A percentile compares a stretch with the other conserved stretches of the same genome.
Evolutionary conservation across 2,329 filamentous ascomycete genomes (phyloP).

Genomic region (Fusarium temperatum): DNA sequence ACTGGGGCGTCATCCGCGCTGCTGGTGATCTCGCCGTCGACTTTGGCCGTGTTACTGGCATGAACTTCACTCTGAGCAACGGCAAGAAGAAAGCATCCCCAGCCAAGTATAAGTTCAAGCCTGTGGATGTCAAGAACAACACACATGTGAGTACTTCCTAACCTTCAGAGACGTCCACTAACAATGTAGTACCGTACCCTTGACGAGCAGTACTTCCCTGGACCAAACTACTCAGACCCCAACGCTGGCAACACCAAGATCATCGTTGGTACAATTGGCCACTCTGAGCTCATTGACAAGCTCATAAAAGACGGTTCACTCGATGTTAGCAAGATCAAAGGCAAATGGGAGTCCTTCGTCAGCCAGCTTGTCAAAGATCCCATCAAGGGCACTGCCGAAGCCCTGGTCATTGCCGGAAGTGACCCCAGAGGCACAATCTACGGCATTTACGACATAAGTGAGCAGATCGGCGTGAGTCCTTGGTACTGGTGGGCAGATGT

Average conservation of each 20-base stretch:
- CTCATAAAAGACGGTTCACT: neutral
- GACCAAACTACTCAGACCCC: slow-evolving; percentile 55
- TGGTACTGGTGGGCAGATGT: slow-evolving; percentile 72
- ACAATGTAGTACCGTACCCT: slow-evolving; percentile 28
- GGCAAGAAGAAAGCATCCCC: slow-evolving; percentile 50
- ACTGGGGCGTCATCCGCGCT: slow-evolving; percentile 73
- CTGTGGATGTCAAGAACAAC: slow-evolving; percentile 57
- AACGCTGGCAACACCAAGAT: slow-evolving; percentile 62
- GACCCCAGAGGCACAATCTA: slow-evolving; percentile 69
- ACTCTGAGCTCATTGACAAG: slow-evolving; percentile 64
- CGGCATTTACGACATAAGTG: slow-evolving; percentile 67
- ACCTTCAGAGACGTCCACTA: rapidly evolving
- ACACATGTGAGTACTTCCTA: slow-evolving; percentile 51
- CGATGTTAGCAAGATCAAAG: slow-evolving; percentile 63
- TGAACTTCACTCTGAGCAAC: slow-evolving; percentile 68
- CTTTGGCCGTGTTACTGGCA: slow-evolving; percentile 75
- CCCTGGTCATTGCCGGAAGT: slow-evolving; percentile 65
- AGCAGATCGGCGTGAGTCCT: slow-evolving; percentile 65
- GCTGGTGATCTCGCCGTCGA: slow-evolving; percentile 73
- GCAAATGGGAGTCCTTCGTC: slow-evolving; percentile 75
- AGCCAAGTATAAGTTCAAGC: slow-evolving; percentile 53
- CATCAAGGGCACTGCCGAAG: slow-evolving; percentile 51
- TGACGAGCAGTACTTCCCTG: slow-evolving; percentile 40
- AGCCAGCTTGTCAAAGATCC: slow-evolving; percentile 63
- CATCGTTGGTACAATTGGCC: slow-evolving; percentile 74